phyloP scores from a whole-genome alignment of 78 protist genomes.

The Monosiga brevicollis region DNA sequence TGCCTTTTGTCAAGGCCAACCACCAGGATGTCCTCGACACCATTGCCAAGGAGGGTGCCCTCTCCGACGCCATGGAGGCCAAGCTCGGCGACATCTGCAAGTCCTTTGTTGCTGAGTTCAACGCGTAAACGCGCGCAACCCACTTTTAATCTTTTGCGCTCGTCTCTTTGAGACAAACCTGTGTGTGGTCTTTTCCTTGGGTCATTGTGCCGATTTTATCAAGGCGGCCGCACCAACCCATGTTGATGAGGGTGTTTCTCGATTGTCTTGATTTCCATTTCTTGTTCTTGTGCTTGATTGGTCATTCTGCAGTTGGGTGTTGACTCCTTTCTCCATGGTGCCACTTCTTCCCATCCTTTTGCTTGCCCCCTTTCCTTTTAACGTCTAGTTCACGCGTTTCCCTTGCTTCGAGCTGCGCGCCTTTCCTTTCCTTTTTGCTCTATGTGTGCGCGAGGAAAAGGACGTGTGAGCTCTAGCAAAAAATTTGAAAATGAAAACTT shows the following conservation, averaged over 20 bases:
- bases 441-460: not conserved
- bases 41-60: constrained; percentile 8
- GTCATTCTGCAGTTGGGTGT: not conserved
- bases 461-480: not conserved
- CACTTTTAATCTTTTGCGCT: no score
- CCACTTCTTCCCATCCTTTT: not conserved
- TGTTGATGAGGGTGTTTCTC: not conserved
- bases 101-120: constrained; percentile 15
- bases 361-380: no score
- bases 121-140: not conserved
- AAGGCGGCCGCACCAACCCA: not conserved
- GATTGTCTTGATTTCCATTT: not conserved
- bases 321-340: not conserved
- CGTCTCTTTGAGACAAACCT: not conserved
- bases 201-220: not conserved
- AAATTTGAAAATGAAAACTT: no score
- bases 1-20: constrained; percentile 3
- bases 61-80: not conserved
- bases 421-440: not conserved
- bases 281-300: not conserved
- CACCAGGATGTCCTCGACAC: constrained; percentile 15
- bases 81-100: constrained; percentile 11
- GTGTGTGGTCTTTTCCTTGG: not conserved
- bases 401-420: no score
- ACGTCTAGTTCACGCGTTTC: no score